Evolutionary conservation across 176 grass and related monocot species (phyloP), one percentile per base, ranked within the genome.

Genomic region (Tillandsia fasciculata): DNA sequence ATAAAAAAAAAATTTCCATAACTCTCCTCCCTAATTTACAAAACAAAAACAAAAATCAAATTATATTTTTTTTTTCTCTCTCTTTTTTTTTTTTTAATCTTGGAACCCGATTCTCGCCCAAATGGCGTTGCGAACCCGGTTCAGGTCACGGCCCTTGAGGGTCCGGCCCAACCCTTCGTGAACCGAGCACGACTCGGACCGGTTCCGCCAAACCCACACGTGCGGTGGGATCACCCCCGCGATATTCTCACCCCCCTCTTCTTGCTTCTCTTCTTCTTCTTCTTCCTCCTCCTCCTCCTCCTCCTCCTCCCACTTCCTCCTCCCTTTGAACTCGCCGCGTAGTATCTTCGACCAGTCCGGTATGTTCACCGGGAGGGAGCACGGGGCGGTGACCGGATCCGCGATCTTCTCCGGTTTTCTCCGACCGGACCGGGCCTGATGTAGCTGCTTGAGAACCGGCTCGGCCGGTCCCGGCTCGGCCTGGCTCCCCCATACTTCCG

Each of bases 81-180:
- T 3, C 3, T 33, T 0, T 33, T 33, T 59, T 33, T 33, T 59
- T 58, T 58, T 20, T 87, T 79, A 99, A 87, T 93, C 84, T n/a
- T 93, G 79, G 76, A 93, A 90, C 13, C 94, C 94, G 6, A 87
- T 93, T 66, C 70, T 87, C 71, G 77, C 74, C 84, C 85, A 93
- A 54, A 99, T 75, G 47, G 87, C 90, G 74, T 99, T 90, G 74
- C 90, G 82, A 75, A 90, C 84, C 75, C 86, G 84, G 65, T 78
- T 81, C 66, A 93, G 89, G 66, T 99, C 94, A 69, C 94, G 83
- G 29, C 94, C 94, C 72, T 99, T 99, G 12, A 93, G 86, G 13
- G 84, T 99, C 70, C 87, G 77, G 2, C 94, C 90, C 0, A 84
- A 84, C 42, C 90, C 89, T 75, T 93, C 90, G 70, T 86, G 80